phyloP scores from a whole-genome alignment of 768 basidiomycete genomes.

The Omphalotus guepiniiformis region DNA sequence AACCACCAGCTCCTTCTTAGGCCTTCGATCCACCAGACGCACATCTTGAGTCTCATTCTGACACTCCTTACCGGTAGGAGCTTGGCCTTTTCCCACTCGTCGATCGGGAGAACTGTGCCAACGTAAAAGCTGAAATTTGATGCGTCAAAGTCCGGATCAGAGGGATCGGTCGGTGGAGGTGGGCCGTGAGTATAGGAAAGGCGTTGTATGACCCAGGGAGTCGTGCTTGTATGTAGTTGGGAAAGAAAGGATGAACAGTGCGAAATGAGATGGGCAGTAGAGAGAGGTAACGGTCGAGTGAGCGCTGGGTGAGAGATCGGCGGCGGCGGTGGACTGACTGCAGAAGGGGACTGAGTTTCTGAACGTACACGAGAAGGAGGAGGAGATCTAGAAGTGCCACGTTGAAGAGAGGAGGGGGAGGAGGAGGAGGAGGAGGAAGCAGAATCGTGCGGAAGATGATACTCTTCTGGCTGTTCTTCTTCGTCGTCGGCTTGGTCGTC shows the following conservation, averaged over 20 bases:
- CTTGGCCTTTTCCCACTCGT: slow-evolving; percentile 85
- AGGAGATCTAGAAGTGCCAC: neutral
- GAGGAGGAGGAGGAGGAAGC: neutral
- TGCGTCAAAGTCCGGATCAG: slow-evolving; percentile 37
- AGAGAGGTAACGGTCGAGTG: slow-evolving; percentile 21
- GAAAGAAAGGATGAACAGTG: slow-evolving; percentile 59
- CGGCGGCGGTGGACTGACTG: neutral
- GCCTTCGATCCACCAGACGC: slow-evolving; percentile 94
- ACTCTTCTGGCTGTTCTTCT: no score
- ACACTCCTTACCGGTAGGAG: slow-evolving; percentile 79
- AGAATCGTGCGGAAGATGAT: no score
- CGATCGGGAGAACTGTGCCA: slow-evolving; percentile 84
- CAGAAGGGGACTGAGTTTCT: neutral
- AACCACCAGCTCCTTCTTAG: slow-evolving; percentile 52
- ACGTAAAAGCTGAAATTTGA: slow-evolving; percentile 85
- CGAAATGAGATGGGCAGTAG: slow-evolving; percentile 32
- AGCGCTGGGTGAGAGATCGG: slow-evolving; percentile 41
- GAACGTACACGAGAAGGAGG: neutral
- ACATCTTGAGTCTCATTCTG: slow-evolving; percentile 73
- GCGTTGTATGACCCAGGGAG: slow-evolving; percentile 92
- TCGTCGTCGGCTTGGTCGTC: slow-evolving; percentile 34
- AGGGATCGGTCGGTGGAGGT: slow-evolving; percentile 40
- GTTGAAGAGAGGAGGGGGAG: neutral
- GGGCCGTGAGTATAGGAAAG: slow-evolving; percentile 74
- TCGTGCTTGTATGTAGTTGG: slow-evolving; percentile 62